phyloP scores from a whole-genome alignment of 2,329 filamentous ascomycete genomes.

The Bipolaris zeicola region DNA sequence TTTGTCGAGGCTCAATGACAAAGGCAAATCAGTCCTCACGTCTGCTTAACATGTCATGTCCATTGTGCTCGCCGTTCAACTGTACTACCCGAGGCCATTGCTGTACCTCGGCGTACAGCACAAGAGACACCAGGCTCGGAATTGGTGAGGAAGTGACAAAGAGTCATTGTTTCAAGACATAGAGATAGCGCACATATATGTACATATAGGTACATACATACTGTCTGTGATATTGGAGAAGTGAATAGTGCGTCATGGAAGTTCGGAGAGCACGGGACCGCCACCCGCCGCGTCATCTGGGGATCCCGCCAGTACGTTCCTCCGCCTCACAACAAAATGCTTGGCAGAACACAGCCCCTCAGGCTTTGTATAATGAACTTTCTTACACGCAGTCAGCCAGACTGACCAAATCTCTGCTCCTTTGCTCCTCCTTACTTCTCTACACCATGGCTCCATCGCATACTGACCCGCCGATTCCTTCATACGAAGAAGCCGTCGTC shows the following conservation, averaged over 20 bases:
- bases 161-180: not conserved
- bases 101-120: not conserved
- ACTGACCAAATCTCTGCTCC: not conserved
- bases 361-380: not conserved
- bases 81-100: not conserved
- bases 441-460: constrained; percentile 7
- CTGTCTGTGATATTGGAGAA: not conserved
- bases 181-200: not conserved
- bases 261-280: not conserved
- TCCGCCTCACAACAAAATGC: constrained; percentile 5
- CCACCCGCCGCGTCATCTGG: constrained; percentile 5
- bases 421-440: not conserved
- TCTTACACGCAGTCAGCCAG: not conserved
- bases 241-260: not conserved
- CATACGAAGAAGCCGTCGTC: constrained; percentile 23
- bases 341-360: constrained; percentile 8
- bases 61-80: not conserved
- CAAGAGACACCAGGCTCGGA: not conserved
- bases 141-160: not conserved
- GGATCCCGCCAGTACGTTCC: constrained; percentile 3
- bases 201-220: not conserved
- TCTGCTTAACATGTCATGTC: not conserved
- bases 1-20: not conserved
- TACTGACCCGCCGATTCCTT: constrained; percentile 20
- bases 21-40: not conserved